phyloP scores from a whole-genome alignment of 352 stramenopile genomes.

The Globisporangium perplexum region DNA sequence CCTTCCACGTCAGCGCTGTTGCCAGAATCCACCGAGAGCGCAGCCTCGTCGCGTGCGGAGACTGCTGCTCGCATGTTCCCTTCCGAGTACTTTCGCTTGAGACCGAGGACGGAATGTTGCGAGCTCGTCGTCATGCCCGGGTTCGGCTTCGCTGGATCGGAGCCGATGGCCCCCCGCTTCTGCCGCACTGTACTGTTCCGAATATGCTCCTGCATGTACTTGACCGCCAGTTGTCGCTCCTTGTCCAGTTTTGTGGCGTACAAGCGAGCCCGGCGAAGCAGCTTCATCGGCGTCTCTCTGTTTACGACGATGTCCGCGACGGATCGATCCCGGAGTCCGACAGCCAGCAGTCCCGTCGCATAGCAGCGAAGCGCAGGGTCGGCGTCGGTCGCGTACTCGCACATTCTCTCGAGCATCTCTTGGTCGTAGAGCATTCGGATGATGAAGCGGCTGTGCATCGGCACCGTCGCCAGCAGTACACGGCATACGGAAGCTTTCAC shows the following conservation, averaged over 20 bases:
- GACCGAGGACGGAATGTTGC: constrained; percentile 7
- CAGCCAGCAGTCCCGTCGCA: constrained; percentile 65
- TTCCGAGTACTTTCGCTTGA: constrained; percentile 50
- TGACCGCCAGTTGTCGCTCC: constrained; percentile 55
- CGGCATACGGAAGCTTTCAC: constrained; percentile 69
- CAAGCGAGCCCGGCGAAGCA: constrained; percentile 65
- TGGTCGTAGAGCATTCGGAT: constrained; percentile 74
- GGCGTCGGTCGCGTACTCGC: constrained; percentile 49
- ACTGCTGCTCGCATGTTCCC: constrained; percentile 7
- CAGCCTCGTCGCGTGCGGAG: constrained; percentile 22
- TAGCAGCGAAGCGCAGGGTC: constrained; percentile 67
- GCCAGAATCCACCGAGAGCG: background rate
- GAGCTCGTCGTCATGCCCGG: background rate
- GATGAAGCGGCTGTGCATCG: constrained; percentile 68
- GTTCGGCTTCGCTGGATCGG: constrained; percentile 7
- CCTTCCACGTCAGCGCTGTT: constrained; percentile 8
- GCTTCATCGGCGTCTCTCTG: constrained; percentile 63
- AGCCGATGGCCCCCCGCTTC: constrained; percentile 20
- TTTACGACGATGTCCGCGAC: constrained; percentile 81
- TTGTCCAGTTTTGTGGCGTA: constrained; percentile 76
- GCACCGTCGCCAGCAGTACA: constrained; percentile 65
- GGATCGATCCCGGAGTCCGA: constrained; percentile 72
- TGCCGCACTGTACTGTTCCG: constrained; percentile 25
- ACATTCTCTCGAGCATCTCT: constrained; percentile 70
- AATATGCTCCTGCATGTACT: constrained; percentile 74